Evolutionary conservation across 352 stramenopile genomes (phyloP).

Genomic region (Globisporangium nunn): DNA sequence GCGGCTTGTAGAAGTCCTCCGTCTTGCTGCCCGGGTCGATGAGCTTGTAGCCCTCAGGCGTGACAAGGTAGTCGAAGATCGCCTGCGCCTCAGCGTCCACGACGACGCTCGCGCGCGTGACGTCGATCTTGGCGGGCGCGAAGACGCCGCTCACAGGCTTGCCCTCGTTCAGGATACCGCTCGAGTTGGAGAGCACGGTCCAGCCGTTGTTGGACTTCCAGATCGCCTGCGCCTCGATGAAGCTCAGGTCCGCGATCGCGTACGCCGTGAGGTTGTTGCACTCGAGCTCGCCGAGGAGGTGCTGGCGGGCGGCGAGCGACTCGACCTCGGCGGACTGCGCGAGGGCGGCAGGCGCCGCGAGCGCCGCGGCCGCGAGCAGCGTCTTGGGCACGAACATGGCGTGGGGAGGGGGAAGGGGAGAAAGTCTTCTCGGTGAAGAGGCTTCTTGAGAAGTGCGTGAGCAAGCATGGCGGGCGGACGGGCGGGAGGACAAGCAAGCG

Average conservation of each 20-base stretch:
- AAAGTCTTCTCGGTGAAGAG: conserved; percentile 1
- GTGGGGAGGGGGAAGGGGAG: background rate
- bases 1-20: conserved; percentile 23
- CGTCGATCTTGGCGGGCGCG: conserved; percentile 12
- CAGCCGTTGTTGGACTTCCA: conserved; percentile 18
- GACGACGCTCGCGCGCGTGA: conserved; percentile 19
- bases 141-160: conserved; percentile 27
- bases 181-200: conserved; percentile 21
- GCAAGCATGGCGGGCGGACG: background rate
- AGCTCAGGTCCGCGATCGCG: conserved; percentile 16
- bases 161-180: conserved; percentile 22
- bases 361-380: conserved; percentile 10
- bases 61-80: conserved; percentile 29
- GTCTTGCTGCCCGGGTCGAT: conserved; percentile 26
- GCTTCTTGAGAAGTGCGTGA: background rate
- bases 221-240: conserved; percentile 22
- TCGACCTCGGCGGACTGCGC: conserved; percentile 1
- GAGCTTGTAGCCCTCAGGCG: conserved; percentile 21
- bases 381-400: conserved; percentile 20
- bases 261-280: conserved; percentile 14
- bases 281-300: conserved; percentile 19
- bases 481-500: no score
- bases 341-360: conserved; percentile 3
- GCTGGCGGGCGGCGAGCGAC: conserved; percentile 3
- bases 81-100: conserved; percentile 21